Percentiles rank a stretch among this genome's conserved stretches.
phyloP scores from a whole-genome alignment of 306 rosid genomes.

The Hippophae tibetana region DNA sequence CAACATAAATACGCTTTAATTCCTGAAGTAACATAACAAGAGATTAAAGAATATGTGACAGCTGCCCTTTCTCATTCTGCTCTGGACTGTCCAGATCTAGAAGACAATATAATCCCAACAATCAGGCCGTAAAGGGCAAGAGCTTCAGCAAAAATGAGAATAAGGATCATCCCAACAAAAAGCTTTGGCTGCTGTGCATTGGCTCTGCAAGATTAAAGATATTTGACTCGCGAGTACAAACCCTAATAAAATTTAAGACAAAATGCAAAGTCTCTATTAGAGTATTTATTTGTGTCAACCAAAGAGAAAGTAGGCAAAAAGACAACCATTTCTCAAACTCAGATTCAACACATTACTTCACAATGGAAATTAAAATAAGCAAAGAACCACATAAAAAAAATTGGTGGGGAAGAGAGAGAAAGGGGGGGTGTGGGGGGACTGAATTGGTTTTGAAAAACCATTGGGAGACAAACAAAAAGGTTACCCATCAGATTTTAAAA shows the following conservation, averaged over 20 bases:
- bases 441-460: too few species aligned
- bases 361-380: too few species aligned
- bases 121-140: conserved; percentile 78
- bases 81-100: conserved; percentile 87
- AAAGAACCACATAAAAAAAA: too few species aligned
- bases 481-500: too few species aligned
- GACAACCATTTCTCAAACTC: too few species aligned
- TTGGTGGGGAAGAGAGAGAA: too few species aligned
- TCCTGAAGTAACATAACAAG: conserved; percentile 26
- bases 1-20: conserved; percentile 11
- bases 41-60: conserved; percentile 39
- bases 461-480: too few species aligned
- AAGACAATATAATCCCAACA: conserved; percentile 77
- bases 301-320: too few species aligned
- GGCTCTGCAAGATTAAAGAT: conserved; percentile 43
- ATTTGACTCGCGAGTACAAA: background rate
- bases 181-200: conserved; percentile 89
- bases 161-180: conserved; percentile 82
- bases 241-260: background rate
- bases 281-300: too few species aligned
- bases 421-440: too few species aligned
- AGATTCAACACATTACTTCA: too few species aligned
- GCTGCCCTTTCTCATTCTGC: conserved; percentile 43
- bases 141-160: conserved; percentile 81
- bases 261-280: background rate